Evolutionary conservation across 768 basidiomycete genomes (phyloP).

Genomic region (Punctularia strigosozonata): DNA sequence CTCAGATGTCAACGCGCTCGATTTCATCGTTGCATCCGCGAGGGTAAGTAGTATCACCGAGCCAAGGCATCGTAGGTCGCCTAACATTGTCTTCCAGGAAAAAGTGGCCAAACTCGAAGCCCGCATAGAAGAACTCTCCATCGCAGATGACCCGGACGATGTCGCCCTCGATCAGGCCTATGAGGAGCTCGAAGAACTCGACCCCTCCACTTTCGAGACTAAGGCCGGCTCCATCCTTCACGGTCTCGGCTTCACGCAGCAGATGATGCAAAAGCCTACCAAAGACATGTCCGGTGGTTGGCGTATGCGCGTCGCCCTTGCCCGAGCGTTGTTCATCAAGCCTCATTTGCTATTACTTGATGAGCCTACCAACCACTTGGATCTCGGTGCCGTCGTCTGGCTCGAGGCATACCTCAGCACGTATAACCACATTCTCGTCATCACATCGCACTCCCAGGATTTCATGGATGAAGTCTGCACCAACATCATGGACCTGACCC

Average conservation of each 20-base stretch:
- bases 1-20: slow-evolving; percentile 89
- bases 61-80: too few species aligned
- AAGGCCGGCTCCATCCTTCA: slow-evolving; percentile 96
- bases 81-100: too few species aligned
- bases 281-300: slow-evolving; percentile 99
- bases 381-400: slow-evolving; percentile 98
- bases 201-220: slow-evolving; percentile 89
- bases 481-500: slow-evolving; percentile 93
- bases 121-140: slow-evolving; percentile 84
- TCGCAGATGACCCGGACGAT: slow-evolving; percentile 87
- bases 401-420: slow-evolving; percentile 95
- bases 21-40: slow-evolving; percentile 91
- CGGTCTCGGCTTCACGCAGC: slow-evolving; percentile 83
- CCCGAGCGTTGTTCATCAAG: slow-evolving; percentile 91
- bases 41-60: too few species aligned
- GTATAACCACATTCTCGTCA: slow-evolving; percentile 97
- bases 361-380: slow-evolving; percentile 87
- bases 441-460: slow-evolving; percentile 97
- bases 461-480: slow-evolving; percentile 98
- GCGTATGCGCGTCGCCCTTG: slow-evolving; percentile 97
- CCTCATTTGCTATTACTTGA: slow-evolving; percentile 93
- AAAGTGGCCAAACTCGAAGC: slow-evolving; percentile 92
- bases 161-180: slow-evolving; percentile 78
- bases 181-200: slow-evolving; percentile 95
- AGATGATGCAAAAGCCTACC: slow-evolving; percentile 94